Base-by-base conservation (phyloP, 192 early-diverging fungal genomes). In the Diversispora eburnea region DNA sequence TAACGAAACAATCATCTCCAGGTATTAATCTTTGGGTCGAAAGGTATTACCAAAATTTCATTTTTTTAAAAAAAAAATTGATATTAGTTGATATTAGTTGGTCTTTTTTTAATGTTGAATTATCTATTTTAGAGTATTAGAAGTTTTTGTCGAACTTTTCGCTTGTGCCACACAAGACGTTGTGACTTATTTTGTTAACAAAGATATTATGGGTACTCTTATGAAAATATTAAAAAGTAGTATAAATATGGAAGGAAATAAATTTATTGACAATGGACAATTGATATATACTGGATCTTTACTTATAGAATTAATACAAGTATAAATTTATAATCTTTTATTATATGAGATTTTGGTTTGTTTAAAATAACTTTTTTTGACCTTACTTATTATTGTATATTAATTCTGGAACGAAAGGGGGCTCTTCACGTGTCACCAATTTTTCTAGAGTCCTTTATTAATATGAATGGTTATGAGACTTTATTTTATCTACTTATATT, bases 391-490 rank as follows among this genome's bases (percentile, higher is more conserved):
- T 41, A n/a, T 39, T 60, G 39, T 55, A 9, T n/a, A 7, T 68
- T 25, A 19, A 46, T 61, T 9, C 4, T 52, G 17, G 3, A 5
- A 33, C 48, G 41, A 42, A 12, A 76, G 71, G 57, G 67, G 19
- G 77, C 80, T 46, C 47, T 61, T 7, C 75, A 83, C 69, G 62
- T 81, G 59, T 80, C 81, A 7, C 75, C 69, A 39, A 77, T 78
- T n/a, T 77, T 87, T 49, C 77, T 81, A 72, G 80, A 87, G 47
- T 79, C 81, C 43, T 78, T 87, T 51, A 76, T 76, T 42, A 67
- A 76, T 39, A 72, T 76, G 46, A 76, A 78, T 51, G 81, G 79
- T 0, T 84, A 84, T 55, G 79, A 87, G n/a, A 70, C 72, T n/a
- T 61, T 85, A 49, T 78, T 74, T 19, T 71, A 73, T 60, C 45